Evolutionary conservation across 2,329 filamentous ascomycete species (phyloP).

Genomic region (Parasarocladium wereldwijsianum): DNA sequence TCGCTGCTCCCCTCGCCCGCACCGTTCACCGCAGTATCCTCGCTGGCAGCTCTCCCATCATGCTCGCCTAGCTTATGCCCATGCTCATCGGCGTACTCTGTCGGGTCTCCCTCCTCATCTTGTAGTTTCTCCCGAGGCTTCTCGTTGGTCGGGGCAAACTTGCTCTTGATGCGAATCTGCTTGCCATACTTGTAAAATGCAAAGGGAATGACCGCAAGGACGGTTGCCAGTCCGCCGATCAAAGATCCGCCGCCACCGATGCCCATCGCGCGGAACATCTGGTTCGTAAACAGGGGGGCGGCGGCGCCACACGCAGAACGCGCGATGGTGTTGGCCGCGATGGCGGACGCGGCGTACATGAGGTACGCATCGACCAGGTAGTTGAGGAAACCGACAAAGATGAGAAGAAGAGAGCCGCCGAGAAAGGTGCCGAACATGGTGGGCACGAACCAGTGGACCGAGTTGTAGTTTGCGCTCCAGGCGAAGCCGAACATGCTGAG

Average conservation of each 20-base stretch:
- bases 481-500: conserved; percentile 42
- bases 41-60: not conserved
- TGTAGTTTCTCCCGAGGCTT: conserved; percentile 4
- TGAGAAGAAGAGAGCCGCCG: conserved; percentile 19
- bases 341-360: conserved; percentile 44
- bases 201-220: conserved; percentile 41
- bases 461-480: conserved; percentile 38
- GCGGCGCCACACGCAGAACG: conserved; percentile 41
- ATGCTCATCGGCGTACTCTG: too few relatives aligned
- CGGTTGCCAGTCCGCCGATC: conserved; percentile 26
- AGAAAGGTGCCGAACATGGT: conserved; percentile 22
- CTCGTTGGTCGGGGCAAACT: conserved; percentile 18
- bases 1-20: conserved; percentile 5
- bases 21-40: not conserved
- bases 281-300: conserved; percentile 41
- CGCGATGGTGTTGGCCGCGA: conserved; percentile 49
- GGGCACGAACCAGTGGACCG: conserved; percentile 41
- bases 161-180: conserved; percentile 22
- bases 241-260: conserved; percentile 42
- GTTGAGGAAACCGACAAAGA: conserved; percentile 38
- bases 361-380: conserved; percentile 40
- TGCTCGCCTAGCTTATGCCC: not conserved
- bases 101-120: conserved; percentile 5
- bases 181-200: conserved; percentile 38
- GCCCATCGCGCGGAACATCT: conserved; percentile 47